These are phyloP conservation scores for Lactarius evosmus DNA, from an alignment of 768 basidiomycete species.

Conservation along the genomic window DNA sequence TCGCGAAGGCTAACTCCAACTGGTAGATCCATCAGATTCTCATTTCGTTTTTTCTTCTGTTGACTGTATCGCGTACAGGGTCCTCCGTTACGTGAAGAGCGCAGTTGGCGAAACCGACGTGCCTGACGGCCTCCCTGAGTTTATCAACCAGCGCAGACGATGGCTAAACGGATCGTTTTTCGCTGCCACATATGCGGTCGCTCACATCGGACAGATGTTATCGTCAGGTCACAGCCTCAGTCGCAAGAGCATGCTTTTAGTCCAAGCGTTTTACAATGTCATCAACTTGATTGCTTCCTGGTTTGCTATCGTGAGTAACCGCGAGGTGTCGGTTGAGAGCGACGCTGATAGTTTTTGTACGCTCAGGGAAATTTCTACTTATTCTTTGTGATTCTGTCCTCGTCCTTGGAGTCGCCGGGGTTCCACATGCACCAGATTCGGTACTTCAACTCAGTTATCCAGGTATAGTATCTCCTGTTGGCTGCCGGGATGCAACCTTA, in stretches of 20 bases:
- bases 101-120: slow-evolving; percentile 94
- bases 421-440: slow-evolving; percentile 63
- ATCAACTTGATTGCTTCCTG: slow-evolving; percentile 88
- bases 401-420: slow-evolving; percentile 73
- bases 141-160: slow-evolving; percentile 86
- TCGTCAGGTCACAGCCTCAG: slow-evolving; percentile 75
- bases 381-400: slow-evolving; percentile 91
- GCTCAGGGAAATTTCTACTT: slow-evolving; percentile 88
- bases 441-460: slow-evolving; percentile 71
- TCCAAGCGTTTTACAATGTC: slow-evolving; percentile 84
- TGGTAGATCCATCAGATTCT: slow-evolving; percentile 52
- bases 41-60: slow-evolving; percentile 29
- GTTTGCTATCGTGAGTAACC: slow-evolving; percentile 76
- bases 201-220: slow-evolving; percentile 78
- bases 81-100: slow-evolving; percentile 94
- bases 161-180: slow-evolving; percentile 95
- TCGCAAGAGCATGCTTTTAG: slow-evolving; percentile 69
- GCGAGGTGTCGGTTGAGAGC: not conserved
- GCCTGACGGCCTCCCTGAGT: slow-evolving; percentile 88
- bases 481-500: not conserved
- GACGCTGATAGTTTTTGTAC: slow-evolving; percentile 7
- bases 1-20: slow-evolving; percentile 72
- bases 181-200: slow-evolving; percentile 89
- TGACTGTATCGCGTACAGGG: slow-evolving; percentile 47
- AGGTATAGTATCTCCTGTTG: slow-evolving; percentile 43